Percentiles rank a stretch among this genome's conserved stretches.
Evolutionary conservation across 768 basidiomycete species (phyloP).

Genomic region (Gyrodon lividus): DNA sequence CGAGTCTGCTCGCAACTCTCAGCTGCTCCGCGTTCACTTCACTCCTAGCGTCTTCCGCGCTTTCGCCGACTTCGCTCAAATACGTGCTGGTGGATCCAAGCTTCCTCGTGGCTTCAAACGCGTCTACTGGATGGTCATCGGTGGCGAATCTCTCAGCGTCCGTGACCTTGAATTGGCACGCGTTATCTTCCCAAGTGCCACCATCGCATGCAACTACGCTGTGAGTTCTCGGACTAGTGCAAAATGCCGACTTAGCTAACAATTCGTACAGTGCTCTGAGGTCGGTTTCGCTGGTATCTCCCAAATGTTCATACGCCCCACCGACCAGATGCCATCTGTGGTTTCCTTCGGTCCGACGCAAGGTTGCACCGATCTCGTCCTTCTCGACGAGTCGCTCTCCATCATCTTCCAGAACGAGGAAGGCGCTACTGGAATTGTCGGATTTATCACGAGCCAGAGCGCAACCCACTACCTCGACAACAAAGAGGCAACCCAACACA

Average conservation of each 20-base stretch:
- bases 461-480: constrained; percentile 30
- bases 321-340: constrained; percentile 22
- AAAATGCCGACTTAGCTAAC: background rate
- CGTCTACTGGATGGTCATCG: constrained; percentile 35
- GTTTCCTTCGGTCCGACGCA: constrained; percentile 30
- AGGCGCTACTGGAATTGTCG: constrained; percentile 28
- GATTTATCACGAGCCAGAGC: constrained; percentile 25
- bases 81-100: constrained; percentile 16
- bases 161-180: constrained; percentile 28
- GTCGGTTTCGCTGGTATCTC: constrained; percentile 31
- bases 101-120: constrained; percentile 24
- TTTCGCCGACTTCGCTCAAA: constrained; percentile 28
- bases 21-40: constrained; percentile 28
- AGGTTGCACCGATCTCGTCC: constrained; percentile 28
- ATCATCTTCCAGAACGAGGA: constrained; percentile 18
- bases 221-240: constrained; percentile 9
- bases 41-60: constrained; percentile 31
- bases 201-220: constrained; percentile 32
- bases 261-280: constrained; percentile 24
- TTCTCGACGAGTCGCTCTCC: constrained; percentile 23
- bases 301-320: constrained; percentile 29
- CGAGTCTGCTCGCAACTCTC: constrained; percentile 19
- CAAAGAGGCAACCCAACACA: constrained; percentile 24
- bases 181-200: constrained; percentile 22
- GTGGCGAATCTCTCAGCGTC: constrained; percentile 27